Evolutionary conservation across 2,329 filamentous ascomycete genomes (phyloP).

Genomic region (Zymoseptoria ardabiliae): DNA sequence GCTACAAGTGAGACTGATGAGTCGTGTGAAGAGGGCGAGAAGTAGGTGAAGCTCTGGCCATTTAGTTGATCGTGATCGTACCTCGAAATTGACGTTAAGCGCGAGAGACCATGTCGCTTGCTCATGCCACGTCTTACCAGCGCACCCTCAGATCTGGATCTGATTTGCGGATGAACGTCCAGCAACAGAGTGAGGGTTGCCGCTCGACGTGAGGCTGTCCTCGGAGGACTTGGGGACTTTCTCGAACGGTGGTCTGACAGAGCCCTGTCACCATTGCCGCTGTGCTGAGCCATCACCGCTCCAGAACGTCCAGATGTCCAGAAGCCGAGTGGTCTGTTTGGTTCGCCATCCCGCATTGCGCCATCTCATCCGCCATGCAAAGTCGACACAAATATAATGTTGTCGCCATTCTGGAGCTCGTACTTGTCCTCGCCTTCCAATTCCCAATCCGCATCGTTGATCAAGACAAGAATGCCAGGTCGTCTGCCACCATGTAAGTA

Average conservation of each 20-base stretch:
- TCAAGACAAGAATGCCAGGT: slow-evolving; percentile 88
- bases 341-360: not conserved
- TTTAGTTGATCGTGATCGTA: no score
- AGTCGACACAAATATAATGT: slow-evolving; percentile 92
- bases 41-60: no score
- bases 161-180: not conserved
- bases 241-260: no score
- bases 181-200: not conserved
- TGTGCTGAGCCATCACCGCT: not conserved
- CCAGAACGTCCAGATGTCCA: not conserved
- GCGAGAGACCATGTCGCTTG: no score
- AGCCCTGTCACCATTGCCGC: no score
- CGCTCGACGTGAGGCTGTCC: not conserved
- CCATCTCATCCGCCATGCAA: slow-evolving; percentile 73
- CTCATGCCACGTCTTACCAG: not conserved
- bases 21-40: no score
- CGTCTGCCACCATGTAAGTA: slow-evolving; percentile 51
- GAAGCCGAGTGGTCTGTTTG: not conserved
- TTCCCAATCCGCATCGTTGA: slow-evolving; percentile 98
- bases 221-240: not conserved
- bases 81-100: no score
- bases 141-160: not conserved
- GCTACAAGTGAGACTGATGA: no score
- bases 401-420: slow-evolving; percentile 72
- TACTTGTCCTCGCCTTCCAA: slow-evolving; percentile 91